Evolutionary conservation across 2,329 filamentous ascomycete species (phyloP).

Genomic region (Penicillium psychrosexuale): DNA sequence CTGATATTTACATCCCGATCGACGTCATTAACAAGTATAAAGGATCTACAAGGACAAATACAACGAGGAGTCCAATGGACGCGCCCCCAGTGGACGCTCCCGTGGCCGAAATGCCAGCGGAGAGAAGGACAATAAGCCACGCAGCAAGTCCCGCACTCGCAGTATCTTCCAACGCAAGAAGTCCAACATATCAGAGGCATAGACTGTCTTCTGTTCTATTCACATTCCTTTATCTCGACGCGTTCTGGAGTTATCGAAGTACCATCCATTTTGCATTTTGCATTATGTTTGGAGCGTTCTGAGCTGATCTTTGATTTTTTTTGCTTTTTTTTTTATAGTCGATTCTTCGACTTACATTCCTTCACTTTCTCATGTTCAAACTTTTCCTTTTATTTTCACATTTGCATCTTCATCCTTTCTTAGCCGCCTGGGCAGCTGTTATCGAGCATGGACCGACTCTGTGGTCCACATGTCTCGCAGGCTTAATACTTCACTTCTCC

Average conservation of each 20-base stretch:
- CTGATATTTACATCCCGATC: background rate
- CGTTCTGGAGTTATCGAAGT: background rate
- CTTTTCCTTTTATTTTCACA: conserved; percentile 6
- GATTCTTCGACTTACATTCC: conserved; percentile 4
- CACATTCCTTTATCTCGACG: background rate
- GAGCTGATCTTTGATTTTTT: conserved; percentile 13
- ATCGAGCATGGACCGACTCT: conserved; percentile 11
- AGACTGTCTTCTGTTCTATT: conserved; percentile 8
- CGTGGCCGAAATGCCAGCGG: conserved; percentile 41
- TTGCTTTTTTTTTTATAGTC: conserved; percentile 7
- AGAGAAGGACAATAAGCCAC: conserved; percentile 65
- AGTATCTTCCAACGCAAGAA: conserved; percentile 68
- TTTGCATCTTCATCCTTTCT: conserved; percentile 11
- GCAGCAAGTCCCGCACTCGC: conserved; percentile 73
- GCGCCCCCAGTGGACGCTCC: conserved; percentile 26
- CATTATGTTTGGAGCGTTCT: conserved; percentile 19
- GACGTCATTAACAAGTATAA: background rate
- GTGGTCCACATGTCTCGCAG: conserved; percentile 16
- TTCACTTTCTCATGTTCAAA: conserved; percentile 17
- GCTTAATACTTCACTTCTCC: conserved; percentile 25
- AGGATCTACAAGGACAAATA: conserved; percentile 99
- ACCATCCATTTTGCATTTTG: conserved; percentile 19
- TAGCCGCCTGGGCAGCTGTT: conserved; percentile 27
- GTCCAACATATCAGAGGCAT: conserved; percentile 31
- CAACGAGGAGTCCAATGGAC: conserved; percentile 55